Conservation (phyloP, 108 stramenopile species). For the Seminavis robusta region DNA sequence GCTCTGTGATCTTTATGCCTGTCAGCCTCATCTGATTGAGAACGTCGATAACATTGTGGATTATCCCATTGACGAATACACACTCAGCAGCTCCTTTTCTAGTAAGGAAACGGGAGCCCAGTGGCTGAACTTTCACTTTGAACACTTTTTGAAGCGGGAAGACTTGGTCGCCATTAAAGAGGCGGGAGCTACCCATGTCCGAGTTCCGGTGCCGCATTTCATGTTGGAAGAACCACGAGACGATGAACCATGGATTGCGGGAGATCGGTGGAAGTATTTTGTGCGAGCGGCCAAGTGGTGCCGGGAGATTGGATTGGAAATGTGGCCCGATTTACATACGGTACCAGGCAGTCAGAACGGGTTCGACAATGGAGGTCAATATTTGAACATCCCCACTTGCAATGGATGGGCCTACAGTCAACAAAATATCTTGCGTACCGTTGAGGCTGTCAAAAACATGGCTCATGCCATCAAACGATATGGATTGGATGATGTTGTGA, state of each 20-base stretch:
- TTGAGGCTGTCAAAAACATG: conserved; percentile 43
- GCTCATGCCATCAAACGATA: conserved; percentile 36
- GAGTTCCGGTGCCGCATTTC: conserved; percentile 73
- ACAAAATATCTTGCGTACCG: conserved; percentile 43
- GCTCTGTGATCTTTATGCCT: conserved; percentile 18
- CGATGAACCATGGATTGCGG: conserved; percentile 52
- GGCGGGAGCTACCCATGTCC: conserved; percentile 59
- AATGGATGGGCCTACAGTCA: conserved; percentile 30
- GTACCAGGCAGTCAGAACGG: conserved; percentile 76
- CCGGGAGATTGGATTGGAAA: conserved; percentile 39
- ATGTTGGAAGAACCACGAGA: conserved; percentile 48
- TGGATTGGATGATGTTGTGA: conserved; percentile 47
- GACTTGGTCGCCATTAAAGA: conserved; percentile 40
- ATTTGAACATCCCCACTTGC: conserved; percentile 30
- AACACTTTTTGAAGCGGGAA: conserved; percentile 56
- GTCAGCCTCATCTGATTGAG: conserved; percentile 21
- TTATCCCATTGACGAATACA: conserved; percentile 59
- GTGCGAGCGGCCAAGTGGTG: conserved; percentile 47
- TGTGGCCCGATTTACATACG: conserved; percentile 73
- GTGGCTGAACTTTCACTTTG: conserved; percentile 69
- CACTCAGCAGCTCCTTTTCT: conserved; percentile 28
- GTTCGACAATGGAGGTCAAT: conserved; percentile 63
- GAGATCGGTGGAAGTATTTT: conserved; percentile 59
- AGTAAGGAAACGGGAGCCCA: conserved; percentile 21
- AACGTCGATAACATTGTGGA: conserved; percentile 15